These are phyloP conservation scores for Cercospora canescens DNA, from an alignment of 2,329 filamentous ascomycete genomes.

Conservation along the genomic window DNA sequence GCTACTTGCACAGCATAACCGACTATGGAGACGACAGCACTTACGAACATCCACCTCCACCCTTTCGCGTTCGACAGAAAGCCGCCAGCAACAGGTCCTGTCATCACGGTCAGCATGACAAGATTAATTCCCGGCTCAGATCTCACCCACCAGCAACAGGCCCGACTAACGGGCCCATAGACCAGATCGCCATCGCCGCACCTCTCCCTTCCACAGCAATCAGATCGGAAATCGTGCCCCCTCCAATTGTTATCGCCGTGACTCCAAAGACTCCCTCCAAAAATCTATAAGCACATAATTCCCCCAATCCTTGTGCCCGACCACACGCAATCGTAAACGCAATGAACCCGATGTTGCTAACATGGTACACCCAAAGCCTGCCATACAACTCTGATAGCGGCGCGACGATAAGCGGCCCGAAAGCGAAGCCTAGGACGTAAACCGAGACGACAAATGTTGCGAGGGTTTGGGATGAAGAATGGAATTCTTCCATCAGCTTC, in stretches of 20 bases:
- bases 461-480: slow-evolving; percentile 52
- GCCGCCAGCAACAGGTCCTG: slow-evolving; percentile 60
- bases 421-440: slow-evolving; percentile 56
- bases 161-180: slow-evolving; percentile 30
- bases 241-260: slow-evolving; percentile 34
- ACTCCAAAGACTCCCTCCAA: slow-evolving; percentile 34
- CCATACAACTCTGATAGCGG: slow-evolving; percentile 42
- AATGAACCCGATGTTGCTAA: slow-evolving; percentile 34
- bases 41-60: slow-evolving; percentile 63
- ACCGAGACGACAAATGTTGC: slow-evolving; percentile 67
- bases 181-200: slow-evolving; percentile 34
- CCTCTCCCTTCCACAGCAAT: slow-evolving; percentile 32
- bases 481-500: slow-evolving; percentile 63
- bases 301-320: slow-evolving; percentile 30
- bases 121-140: not conserved
- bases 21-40: not conserved
- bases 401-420: slow-evolving; percentile 46
- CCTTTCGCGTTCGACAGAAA: slow-evolving; percentile 62
- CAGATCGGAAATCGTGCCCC: slow-evolving; percentile 33
- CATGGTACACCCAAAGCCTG: slow-evolving; percentile 32
- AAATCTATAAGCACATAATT: slow-evolving; percentile 35
- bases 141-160: slow-evolving; percentile 10
- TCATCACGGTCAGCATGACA: not conserved
- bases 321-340: slow-evolving; percentile 35
- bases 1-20: not conserved